Conservation (phyloP, 192 early-diverging fungal species). For the Glomus cerebriforme region DNA sequence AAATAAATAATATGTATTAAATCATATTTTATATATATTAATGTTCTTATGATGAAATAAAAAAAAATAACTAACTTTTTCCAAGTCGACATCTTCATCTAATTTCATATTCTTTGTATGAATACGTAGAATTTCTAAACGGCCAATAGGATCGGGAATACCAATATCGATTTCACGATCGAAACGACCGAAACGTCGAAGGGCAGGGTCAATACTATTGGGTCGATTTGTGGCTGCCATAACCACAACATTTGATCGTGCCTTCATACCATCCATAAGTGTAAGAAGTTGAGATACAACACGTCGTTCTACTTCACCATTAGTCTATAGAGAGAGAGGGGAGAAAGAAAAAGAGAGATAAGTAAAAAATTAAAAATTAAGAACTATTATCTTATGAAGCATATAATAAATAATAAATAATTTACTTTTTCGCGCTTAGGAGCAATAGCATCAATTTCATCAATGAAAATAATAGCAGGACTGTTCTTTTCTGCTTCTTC, state of each 20-base stretch:
- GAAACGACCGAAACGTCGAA: conserved; percentile 98
- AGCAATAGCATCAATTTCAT: conserved; percentile 98
- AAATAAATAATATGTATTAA: background rate
- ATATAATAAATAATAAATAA: background rate
- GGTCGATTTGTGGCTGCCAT: conserved; percentile 99
- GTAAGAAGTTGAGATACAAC: conserved; percentile 98
- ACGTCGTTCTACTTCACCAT: conserved; percentile 98
- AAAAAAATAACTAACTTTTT: conserved; percentile 53
- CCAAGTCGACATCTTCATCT: conserved; percentile 94
- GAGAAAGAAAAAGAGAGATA: too few relatives aligned
- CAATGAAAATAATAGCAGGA: conserved; percentile 98
- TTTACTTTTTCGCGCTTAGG: conserved; percentile 94
- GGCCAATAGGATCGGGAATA: conserved; percentile 97
- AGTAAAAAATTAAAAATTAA: conserved; percentile 8
- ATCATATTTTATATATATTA: background rate
- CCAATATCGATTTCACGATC: conserved; percentile 99
- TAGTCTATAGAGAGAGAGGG: too few relatives aligned
- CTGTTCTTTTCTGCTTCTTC: conserved; percentile 98
- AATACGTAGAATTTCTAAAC: conserved; percentile 97
- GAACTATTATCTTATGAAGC: background rate
- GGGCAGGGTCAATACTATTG: conserved; percentile 97
- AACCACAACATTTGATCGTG: conserved; percentile 96
- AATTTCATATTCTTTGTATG: conserved; percentile 99
- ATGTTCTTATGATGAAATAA: background rate
- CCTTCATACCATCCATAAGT: conserved; percentile 97